Percentiles rank a stretch among this genome's conserved stretches.
phyloP scores from a whole-genome alignment of 768 basidiomycete genomes.

The Trametes elegans region DNA sequence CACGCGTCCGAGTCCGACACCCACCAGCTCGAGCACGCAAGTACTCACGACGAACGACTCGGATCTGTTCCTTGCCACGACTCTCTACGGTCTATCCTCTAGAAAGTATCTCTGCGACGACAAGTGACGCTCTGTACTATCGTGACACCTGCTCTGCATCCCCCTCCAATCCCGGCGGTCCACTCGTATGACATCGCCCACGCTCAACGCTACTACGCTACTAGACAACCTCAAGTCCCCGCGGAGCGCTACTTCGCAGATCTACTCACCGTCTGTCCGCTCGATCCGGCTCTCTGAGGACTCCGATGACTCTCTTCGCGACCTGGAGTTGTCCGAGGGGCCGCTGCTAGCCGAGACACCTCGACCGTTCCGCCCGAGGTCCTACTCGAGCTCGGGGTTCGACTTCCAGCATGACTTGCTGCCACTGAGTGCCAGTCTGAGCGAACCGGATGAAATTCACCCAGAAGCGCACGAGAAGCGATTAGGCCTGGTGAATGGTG shows the following conservation, averaged over 20 bases:
- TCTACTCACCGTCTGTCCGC: constrained; percentile 36
- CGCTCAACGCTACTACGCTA: constrained; percentile 16
- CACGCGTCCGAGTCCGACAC: no score
- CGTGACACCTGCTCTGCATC: background rate
- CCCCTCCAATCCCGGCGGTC: background rate
- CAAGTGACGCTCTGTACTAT: no score
- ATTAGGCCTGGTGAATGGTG: constrained; percentile 76
- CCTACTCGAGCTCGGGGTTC: constrained; percentile 73
- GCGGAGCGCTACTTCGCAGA: constrained; percentile 25
- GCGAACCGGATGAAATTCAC: constrained; percentile 57
- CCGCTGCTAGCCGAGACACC: constrained; percentile 37
- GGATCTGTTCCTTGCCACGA: no score
- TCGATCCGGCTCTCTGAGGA: constrained; percentile 49
- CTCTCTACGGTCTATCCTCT: no score
- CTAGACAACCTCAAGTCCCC: constrained; percentile 45
- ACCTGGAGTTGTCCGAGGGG: constrained; percentile 74
- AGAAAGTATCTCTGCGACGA: no score
- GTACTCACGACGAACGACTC: no score
- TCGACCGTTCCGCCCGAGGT: constrained; percentile 36
- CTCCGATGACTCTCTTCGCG: constrained; percentile 70
- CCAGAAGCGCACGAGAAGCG: constrained; percentile 62
- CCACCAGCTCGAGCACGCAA: no score
- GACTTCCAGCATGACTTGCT: constrained; percentile 77
- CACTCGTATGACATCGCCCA: constrained; percentile 20
- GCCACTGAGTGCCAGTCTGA: constrained; percentile 73